Evolutionary conservation across 202 grass and related monocot species (phyloP).

Genomic region (Saccharum hybrid): DNA sequence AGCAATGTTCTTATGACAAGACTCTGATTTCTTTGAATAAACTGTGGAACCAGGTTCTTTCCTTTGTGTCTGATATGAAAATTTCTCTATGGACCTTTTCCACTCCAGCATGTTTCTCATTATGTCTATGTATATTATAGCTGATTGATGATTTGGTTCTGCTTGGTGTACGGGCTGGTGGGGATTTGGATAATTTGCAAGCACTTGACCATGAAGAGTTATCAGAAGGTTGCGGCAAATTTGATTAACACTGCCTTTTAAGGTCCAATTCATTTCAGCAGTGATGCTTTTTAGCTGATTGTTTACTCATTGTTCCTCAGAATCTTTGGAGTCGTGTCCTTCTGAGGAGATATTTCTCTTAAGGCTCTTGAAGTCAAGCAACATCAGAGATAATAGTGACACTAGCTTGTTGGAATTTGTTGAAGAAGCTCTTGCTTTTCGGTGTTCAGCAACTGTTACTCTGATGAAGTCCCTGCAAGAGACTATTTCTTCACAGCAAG

Average conservation of each 20-base stretch:
- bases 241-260: constrained; percentile 32
- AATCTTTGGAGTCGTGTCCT: constrained; percentile 68
- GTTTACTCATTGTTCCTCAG: constrained; percentile 52
- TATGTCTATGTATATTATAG: constrained; percentile 59
- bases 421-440: constrained; percentile 77
- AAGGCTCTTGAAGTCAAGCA: constrained; percentile 63
- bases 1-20: constrained; percentile 80
- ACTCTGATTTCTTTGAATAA: constrained; percentile 83
- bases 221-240: constrained; percentile 56
- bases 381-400: constrained; percentile 42
- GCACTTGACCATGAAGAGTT: constrained; percentile 71
- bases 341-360: constrained; percentile 88
- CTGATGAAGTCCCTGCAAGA: constrained; percentile 82
- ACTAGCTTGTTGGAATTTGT: constrained; percentile 54
- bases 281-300: constrained; percentile 39
- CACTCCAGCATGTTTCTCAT: constrained; percentile 33
- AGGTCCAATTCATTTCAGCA: constrained; percentile 12
- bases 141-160: constrained; percentile 90
- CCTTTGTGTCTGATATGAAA: constrained; percentile 25
- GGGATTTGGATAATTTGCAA: constrained; percentile 59
- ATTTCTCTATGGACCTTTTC: constrained; percentile 30
- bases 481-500: constrained; percentile 60
- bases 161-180: constrained; percentile 70
- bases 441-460: constrained; percentile 64
- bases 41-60: constrained; percentile 94